Percentiles rank a stretch among this genome's conserved stretches.
These are phyloP conservation scores for Yamadazyma oceani DNA, from an alignment of 1,139 yeast species.

Conservation along the genomic window DNA sequence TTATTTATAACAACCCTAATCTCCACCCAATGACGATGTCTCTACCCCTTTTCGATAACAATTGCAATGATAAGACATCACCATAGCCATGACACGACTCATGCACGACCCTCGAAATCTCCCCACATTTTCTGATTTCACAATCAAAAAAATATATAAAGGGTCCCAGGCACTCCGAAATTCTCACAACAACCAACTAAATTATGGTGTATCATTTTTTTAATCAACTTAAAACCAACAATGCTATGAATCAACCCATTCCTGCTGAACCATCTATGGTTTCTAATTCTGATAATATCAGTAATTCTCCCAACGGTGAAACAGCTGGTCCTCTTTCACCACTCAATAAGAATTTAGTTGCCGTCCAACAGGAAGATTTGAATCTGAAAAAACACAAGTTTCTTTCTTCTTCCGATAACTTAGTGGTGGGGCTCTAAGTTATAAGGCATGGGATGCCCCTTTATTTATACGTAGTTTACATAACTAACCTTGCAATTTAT, in stretches of 20 bases:
- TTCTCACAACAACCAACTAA: background rate
- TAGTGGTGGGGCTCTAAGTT: slow-evolving; percentile 26
- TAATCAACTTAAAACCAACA: slow-evolving; percentile 7
- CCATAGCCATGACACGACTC: too few relatives aligned
- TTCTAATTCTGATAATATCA: background rate
- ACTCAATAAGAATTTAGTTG: slow-evolving; percentile 13
- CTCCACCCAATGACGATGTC: too few relatives aligned
- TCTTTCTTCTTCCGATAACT: slow-evolving; percentile 27
- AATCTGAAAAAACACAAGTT: slow-evolving; percentile 11
- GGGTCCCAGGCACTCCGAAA: background rate
- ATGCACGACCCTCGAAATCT: background rate
- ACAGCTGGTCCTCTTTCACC: background rate
- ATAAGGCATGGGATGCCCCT: background rate
- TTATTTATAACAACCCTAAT: too few relatives aligned
- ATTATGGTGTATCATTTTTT: slow-evolving; percentile 16
- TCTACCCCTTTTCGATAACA: too few relatives aligned
- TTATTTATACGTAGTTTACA: background rate
- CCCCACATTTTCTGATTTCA: slow-evolving; percentile 1
- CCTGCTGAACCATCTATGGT: background rate
- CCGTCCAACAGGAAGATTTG: slow-evolving; percentile 14
- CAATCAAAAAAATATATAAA: background rate
- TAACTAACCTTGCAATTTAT: slow-evolving; percentile 1
- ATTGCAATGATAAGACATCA: too few relatives aligned
- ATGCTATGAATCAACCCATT: background rate
- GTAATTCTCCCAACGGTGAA: background rate